Conservation (phyloP, 148 eudicot species). For the Chenopodium album region DNA sequence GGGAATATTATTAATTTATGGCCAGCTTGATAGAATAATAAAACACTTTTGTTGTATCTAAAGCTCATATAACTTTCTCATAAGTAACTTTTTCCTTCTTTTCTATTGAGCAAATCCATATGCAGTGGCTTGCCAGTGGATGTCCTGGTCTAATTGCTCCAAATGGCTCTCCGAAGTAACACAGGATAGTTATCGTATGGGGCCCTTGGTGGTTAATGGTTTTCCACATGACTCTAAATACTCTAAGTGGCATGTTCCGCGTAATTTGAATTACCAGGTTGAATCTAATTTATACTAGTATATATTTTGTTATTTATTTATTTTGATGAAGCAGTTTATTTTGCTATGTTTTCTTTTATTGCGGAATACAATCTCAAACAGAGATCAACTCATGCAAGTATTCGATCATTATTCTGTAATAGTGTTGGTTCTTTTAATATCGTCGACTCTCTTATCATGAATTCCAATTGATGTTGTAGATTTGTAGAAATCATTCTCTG, state of each 20-base stretch:
- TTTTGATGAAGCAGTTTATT: conserved; percentile 2
- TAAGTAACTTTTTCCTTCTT: background rate
- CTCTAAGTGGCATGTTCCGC: conserved; percentile 42
- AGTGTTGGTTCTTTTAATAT: background rate
- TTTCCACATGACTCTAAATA: conserved; percentile 46
- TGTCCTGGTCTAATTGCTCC: conserved; percentile 44
- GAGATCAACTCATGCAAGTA: background rate
- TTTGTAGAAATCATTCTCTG: background rate
- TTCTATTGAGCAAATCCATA: conserved; percentile 1
- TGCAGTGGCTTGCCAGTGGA: conserved; percentile 67
- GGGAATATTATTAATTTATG: background rate
- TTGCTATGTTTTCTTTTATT: too few relatives aligned
- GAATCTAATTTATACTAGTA: conserved; percentile 4
- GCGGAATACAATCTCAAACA: background rate
- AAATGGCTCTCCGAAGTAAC: conserved; percentile 52
- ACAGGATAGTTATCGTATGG: conserved; percentile 61
- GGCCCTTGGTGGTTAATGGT: conserved; percentile 68
- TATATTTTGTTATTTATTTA: too few relatives aligned
- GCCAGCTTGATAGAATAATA: background rate
- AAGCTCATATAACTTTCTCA: conserved; percentile 7
- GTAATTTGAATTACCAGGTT: conserved; percentile 68
- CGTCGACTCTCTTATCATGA: background rate
- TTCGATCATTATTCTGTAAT: background rate
- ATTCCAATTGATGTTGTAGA: conserved; percentile 1
- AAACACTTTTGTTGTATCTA: background rate